Percentiles rank a stretch among this genome's conserved stretches.
Conservation (phyloP, 2,329 filamentous ascomycete species). For the Epichloe aotearoae region DNA sequence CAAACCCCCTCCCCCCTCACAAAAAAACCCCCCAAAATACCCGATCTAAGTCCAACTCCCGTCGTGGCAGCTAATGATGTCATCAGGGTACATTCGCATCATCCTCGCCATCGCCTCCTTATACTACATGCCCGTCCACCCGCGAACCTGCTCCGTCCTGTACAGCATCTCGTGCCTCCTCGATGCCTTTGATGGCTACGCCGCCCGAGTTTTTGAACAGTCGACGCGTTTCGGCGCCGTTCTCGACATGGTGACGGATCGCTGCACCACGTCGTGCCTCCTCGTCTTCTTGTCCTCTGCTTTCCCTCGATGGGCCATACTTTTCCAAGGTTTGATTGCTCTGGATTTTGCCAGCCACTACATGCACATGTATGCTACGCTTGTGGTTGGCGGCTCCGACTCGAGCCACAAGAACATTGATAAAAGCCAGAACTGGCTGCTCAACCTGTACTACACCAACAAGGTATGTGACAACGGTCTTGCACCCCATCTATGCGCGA, state of each 20-base stretch:
- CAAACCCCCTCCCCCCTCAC: not conserved
- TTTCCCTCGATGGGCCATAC: conserved; percentile 83
- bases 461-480: conserved; percentile 46
- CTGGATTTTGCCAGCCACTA: conserved; percentile 94
- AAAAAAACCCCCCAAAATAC: not conserved
- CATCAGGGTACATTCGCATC: conserved; percentile 60
- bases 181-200: conserved; percentile 87
- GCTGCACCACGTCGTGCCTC: conserved; percentile 89
- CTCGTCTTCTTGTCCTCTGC: conserved; percentile 90
- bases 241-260: conserved; percentile 97
- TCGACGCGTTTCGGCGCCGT: conserved; percentile 93
- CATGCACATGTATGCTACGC: conserved; percentile 96
- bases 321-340: conserved; percentile 89
- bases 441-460: conserved; percentile 96
- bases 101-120: conserved; percentile 78
- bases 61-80: not conserved
- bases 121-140: conserved; percentile 98
- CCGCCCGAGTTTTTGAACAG: conserved; percentile 69
- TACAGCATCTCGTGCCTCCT: conserved; percentile 93
- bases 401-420: conserved; percentile 91
- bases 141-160: conserved; percentile 81
- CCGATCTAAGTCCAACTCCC: not conserved
- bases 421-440: conserved; percentile 70
- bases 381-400: conserved; percentile 70
- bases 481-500: not conserved